Conservation (phyloP, 2,329 filamentous ascomycete species). For the Trichoderma citrinoviride region DNA sequence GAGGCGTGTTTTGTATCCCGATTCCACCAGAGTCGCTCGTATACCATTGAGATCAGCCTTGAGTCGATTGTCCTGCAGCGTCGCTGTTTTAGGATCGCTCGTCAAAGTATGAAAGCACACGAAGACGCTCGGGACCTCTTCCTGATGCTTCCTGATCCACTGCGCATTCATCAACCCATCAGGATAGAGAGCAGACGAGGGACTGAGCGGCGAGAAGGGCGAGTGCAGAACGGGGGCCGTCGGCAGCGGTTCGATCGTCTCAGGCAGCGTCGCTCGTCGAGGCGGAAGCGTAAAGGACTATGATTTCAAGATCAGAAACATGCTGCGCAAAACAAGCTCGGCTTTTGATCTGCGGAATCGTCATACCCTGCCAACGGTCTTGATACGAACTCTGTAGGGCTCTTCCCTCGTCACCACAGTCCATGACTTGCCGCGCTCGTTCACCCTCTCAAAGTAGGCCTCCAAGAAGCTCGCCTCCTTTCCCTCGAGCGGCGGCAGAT, state of each 20-base stretch:
- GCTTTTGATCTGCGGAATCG: not conserved
- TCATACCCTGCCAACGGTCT: constrained; percentile 75
- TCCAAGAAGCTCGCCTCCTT: constrained; percentile 64
- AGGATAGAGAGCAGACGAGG: constrained; percentile 77
- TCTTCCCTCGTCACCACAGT: constrained; percentile 54
- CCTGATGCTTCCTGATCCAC: constrained; percentile 89
- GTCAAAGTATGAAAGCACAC: constrained; percentile 78
- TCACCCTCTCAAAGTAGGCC: constrained; percentile 62
- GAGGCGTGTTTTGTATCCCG: constrained; percentile 74
- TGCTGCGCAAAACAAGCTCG: not conserved
- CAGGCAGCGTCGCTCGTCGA: constrained; percentile 54
- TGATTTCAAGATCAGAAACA: constrained; percentile 29
- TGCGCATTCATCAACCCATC: constrained; percentile 79
- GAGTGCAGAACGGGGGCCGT: constrained; percentile 70
- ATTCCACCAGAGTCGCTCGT: constrained; percentile 63
- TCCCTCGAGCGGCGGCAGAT: constrained; percentile 64
- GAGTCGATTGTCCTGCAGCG: constrained; percentile 79
- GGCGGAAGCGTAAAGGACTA: constrained; percentile 57
- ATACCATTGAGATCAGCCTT: constrained; percentile 82
- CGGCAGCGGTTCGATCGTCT: constrained; percentile 48
- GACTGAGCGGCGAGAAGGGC: constrained; percentile 84
- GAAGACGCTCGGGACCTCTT: constrained; percentile 75
- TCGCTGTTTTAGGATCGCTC: constrained; percentile 69
- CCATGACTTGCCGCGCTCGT: constrained; percentile 66
- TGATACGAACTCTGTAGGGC: constrained; percentile 64